phyloP scores from a whole-genome alignment of 2,329 filamentous ascomycete genomes.

The Drechslerella coelobrocha region DNA sequence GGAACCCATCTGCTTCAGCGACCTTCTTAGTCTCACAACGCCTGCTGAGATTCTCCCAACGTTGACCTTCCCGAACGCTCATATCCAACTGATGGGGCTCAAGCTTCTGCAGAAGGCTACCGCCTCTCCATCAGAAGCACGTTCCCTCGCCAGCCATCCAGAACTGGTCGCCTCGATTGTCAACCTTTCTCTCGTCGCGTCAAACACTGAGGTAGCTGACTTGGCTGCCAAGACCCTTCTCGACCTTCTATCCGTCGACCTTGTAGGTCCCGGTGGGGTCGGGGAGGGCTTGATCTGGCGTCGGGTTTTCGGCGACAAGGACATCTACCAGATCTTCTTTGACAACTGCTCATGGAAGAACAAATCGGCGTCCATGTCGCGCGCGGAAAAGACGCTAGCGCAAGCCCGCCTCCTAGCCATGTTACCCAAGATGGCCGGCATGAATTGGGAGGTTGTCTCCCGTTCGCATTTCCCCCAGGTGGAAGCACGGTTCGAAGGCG shows the following conservation, averaged over 20 bases:
- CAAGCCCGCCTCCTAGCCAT: slow-evolving; percentile 42
- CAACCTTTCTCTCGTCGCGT: slow-evolving; percentile 44
- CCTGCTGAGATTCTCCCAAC: slow-evolving; percentile 48
- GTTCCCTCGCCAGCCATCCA: slow-evolving; percentile 42
- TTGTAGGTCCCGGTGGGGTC: slow-evolving; percentile 40
- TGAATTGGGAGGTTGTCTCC: slow-evolving; percentile 46
- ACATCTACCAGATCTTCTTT: slow-evolving; percentile 47
- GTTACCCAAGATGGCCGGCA: slow-evolving; percentile 44
- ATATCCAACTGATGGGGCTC: slow-evolving; percentile 46
- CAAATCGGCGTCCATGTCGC: slow-evolving; percentile 46
- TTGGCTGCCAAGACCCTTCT: slow-evolving; percentile 33
- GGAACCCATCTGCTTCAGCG: slow-evolving; percentile 43
- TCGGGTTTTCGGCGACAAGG: slow-evolving; percentile 47
- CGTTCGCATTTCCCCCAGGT: slow-evolving; percentile 49
- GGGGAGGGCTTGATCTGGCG: slow-evolving; percentile 47
- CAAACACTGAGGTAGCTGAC: slow-evolving; percentile 45
- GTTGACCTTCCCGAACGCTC: slow-evolving; percentile 45
- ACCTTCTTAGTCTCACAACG: slow-evolving; percentile 44
- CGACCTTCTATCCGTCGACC: slow-evolving; percentile 37
- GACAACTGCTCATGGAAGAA: slow-evolving; percentile 48
- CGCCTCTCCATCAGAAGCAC: slow-evolving; percentile 36
- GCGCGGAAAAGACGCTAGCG: slow-evolving; percentile 41
- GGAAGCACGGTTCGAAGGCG: slow-evolving; percentile 39
- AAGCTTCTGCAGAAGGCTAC: slow-evolving; percentile 45
- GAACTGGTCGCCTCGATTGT: slow-evolving; percentile 48